Evolutionary conservation across 306 rosid genomes (phyloP), one percentile per base, ranked within the genome.

Genomic region (Lablab purpureus): DNA sequence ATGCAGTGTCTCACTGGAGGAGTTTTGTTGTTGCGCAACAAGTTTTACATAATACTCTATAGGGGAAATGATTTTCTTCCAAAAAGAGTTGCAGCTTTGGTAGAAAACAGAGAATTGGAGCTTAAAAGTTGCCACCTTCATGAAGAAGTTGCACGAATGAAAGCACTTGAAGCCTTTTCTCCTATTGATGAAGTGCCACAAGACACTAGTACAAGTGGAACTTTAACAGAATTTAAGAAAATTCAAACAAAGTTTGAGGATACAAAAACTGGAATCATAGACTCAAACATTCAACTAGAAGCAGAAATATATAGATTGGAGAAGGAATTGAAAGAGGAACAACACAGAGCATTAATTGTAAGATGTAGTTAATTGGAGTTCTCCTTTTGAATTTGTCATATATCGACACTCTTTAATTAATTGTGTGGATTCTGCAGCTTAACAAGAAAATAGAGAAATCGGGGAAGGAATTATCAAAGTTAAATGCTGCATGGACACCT

Each of bases 21-120:
- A 80, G 87, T 82, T 82, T 87, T 93, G 67, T 80, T 93, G 82
- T 86, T 93, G 60, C 93, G 93, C 41, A 91, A 93, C 78, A 93
- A 93, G 83, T 91, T 83, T 78, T 60, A 86, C 49, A 87, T 93
- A 43, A 66, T 91, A 85, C 90, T 93, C 56, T 91, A 90, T 71
- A 87, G 95, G 81, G 98, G 98, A 77, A 88, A 93, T 60, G 98
- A 93, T 85, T 91, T 90, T 85, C 91, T 93, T 82, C 97, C 98
- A 17, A 67, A 51, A 47, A 75, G 69, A 71, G 86, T 91, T 64
- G 84, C 90, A 36, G 80, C 81, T 46, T 85, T 88, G 82, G 85
- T 93, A 73, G 78, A 83, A 43, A 80, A 73, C 81, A 89, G 97
- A 85, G 98, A 91, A 84, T 55, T 19, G 23, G 92, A 90, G 84